Base-by-base conservation (phyloP, 345 rosid species). In the Noccaea bulbosa region DNA sequence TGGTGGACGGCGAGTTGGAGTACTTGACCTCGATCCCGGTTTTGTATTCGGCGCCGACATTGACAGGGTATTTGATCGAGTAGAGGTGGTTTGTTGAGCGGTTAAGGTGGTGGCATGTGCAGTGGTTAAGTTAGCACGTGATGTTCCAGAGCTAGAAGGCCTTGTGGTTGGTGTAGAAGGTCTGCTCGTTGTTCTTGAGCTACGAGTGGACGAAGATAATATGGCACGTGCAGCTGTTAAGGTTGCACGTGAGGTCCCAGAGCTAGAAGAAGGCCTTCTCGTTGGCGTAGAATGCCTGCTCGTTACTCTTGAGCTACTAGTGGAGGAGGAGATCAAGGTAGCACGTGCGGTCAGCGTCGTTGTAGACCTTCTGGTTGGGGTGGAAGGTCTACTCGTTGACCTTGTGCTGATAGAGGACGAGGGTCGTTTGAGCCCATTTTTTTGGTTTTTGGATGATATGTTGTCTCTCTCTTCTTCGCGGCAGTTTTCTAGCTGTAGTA, bases 1-100 rank as follows among this genome's bases (percentile, higher is more conserved):
- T 52, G 87, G 67, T 40, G 87, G 78, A 34, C 83, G 78, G 17
- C 81, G 76, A n/a, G 86, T 80, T 47, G 90, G 93, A 15, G 96
- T 88, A 47, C 69, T 78, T 63, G 89, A 76, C 65, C 91, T 82
- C 69, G 86, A 56, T 2, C 69, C 67, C 48, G 87, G 58, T 76
- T 76, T 84, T 7, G 81, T 47, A 63, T 15, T 37, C 2, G 70
- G 70, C 11, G 76, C 48, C 15, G 70, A 14, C 40, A 72, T 63
- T 27, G 57, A 64, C 77, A 62, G 15, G 81, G 73, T 14, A 68
- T 11, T 12, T 85, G 80, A 39, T 74, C 80, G 77, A 53, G 80
- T 73, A 17, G 91, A 89, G 50, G 85, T 86, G 69, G 85, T 22
- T 11, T 11, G 46, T 12, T 6, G 30, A 17, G 14, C 40, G 43